Conservation (phyloP, 768 basidiomycete genomes). For the Calocybe indica region DNA sequence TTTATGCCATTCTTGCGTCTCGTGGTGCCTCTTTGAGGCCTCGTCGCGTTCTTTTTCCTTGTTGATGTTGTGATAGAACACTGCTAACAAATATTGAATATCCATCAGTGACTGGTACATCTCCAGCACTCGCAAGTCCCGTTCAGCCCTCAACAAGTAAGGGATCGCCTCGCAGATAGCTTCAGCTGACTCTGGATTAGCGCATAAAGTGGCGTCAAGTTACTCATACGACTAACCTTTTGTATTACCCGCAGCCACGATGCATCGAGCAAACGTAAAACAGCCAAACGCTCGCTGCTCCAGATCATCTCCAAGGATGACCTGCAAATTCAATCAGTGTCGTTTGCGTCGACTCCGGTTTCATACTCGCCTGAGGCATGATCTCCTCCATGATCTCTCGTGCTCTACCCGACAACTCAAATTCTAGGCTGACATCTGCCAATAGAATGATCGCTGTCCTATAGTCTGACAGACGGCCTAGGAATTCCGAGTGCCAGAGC, state of each 20-base stretch:
- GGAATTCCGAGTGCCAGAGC: conserved; percentile 78
- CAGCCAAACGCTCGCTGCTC: conserved; percentile 75
- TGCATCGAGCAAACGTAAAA: conserved; percentile 69
- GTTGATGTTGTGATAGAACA: conserved; percentile 67
- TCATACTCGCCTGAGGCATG: conserved; percentile 63
- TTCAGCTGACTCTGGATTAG: conserved; percentile 19
- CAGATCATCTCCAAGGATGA: conserved; percentile 64
- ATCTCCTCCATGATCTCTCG: conserved; percentile 67
- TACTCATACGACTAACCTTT: conserved; percentile 28
- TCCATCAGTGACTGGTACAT: conserved; percentile 57
- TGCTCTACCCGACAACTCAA: conserved; percentile 66
- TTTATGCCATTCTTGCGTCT: conserved; percentile 34
- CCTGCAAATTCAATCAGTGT: conserved; percentile 26
- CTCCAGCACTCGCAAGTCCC: conserved; percentile 56
- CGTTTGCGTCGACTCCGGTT: no score
- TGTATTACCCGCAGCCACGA: conserved; percentile 51
- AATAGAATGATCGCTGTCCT: conserved; percentile 65
- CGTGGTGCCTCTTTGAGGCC: conserved; percentile 41
- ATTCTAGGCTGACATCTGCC: conserved; percentile 75
- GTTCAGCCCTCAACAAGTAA: conserved; percentile 58
- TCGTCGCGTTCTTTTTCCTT: conserved; percentile 49
- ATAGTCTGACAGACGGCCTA: conserved; percentile 61
- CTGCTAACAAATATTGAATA: conserved; percentile 66
- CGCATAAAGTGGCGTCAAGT: neutral
- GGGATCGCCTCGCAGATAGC: conserved; percentile 51